Conservation (phyloP, 192 early-diverging fungal species). For the Coemansia sp. region DNA sequence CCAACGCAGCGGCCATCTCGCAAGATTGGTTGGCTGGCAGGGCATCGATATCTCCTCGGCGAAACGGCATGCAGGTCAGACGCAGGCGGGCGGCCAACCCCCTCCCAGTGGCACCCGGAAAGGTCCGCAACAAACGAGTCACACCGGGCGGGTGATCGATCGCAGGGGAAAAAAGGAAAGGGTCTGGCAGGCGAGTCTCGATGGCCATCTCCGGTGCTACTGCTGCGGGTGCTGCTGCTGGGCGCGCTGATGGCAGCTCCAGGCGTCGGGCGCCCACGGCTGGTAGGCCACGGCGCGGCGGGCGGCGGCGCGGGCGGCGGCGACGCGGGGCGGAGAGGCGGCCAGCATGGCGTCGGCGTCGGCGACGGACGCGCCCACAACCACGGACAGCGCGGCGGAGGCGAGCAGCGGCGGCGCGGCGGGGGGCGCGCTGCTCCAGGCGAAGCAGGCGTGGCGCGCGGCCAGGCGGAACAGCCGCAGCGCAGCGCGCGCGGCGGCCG, state of each 20-base stretch:
- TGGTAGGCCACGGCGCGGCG: slow-evolving; percentile 29
- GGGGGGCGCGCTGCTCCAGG: slow-evolving; percentile 21
- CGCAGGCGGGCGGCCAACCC: too few relatives aligned
- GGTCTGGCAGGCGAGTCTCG: too few relatives aligned
- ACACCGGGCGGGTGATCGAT: too few relatives aligned
- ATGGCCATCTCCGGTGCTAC: too few relatives aligned
- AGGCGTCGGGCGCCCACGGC: slow-evolving; percentile 31
- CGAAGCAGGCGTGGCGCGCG: slow-evolving; percentile 11
- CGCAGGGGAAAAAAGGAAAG: too few relatives aligned
- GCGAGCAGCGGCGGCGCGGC: slow-evolving; percentile 9
- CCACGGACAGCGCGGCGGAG: slow-evolving; percentile 16
- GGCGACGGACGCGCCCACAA: slow-evolving; percentile 5
- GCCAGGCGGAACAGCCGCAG: slow-evolving; percentile 15
- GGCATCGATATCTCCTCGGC: too few relatives aligned
- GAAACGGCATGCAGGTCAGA: too few relatives aligned
- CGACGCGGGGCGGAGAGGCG: neutral
- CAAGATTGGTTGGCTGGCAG: too few relatives aligned
- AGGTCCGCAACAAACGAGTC: too few relatives aligned
- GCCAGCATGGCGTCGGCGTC: slow-evolving; percentile 1
- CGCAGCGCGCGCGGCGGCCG: slow-evolving; percentile 8
- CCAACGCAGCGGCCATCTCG: too few relatives aligned
- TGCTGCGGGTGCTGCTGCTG: too few relatives aligned
- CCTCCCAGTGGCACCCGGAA: too few relatives aligned
- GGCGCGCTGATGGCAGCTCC: slow-evolving; percentile 9
- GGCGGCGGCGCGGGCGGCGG: slow-evolving; percentile 18